Evolutionary conservation across 768 basidiomycete genomes (phyloP), one percentile per base, ranked within the genome.

Genomic region (Tylopilus rubrobrunneus): DNA sequence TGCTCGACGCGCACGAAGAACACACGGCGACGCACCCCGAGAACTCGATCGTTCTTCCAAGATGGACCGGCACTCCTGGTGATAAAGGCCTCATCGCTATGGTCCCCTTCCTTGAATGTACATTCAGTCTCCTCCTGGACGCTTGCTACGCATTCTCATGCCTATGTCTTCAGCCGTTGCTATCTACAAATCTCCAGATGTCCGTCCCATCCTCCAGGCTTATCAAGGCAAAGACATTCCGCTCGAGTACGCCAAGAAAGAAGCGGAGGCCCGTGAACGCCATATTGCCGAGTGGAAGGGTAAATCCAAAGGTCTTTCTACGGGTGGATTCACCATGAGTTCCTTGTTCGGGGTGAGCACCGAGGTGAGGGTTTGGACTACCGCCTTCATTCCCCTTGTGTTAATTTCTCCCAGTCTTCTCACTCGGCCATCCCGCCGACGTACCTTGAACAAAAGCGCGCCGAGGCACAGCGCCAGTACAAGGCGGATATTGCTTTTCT

Each of bases 91-190:
- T 98, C 39, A 69, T 51, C 19, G 86, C 85, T n/a, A 80, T 98
- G 78, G 94, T 99, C 59, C 96, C 96, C 1, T 98, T 98, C 85
- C 79, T 99, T 5, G 97, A 98, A 76, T 93, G 93, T 78, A 63
- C 50, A 78, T 73, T 9, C n/a, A 7, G 28, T 21, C 46, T 15
- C 56, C 29, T 7, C 23, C 47, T 2, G 15, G 27, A 5, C 39
- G 2, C 23, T 15, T 2, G 17, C n/a, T 29, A 45, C 12, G 19
- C 29, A 12, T 51, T 27, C 33, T 51, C 39, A 58, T 25, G 0
- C 19, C 33, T 14, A 15, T 10, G 7, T 21, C 27, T 34, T 12
- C 62, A 96, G 96, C 97, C 7, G 87, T 99, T 55, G 95, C 85
- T 1, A 95, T 98, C 60, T 94, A 92, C 75, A 86, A 85, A 57